Conservation (phyloP, 2,329 filamentous ascomycete species). For the Penicillium sp. region DNA sequence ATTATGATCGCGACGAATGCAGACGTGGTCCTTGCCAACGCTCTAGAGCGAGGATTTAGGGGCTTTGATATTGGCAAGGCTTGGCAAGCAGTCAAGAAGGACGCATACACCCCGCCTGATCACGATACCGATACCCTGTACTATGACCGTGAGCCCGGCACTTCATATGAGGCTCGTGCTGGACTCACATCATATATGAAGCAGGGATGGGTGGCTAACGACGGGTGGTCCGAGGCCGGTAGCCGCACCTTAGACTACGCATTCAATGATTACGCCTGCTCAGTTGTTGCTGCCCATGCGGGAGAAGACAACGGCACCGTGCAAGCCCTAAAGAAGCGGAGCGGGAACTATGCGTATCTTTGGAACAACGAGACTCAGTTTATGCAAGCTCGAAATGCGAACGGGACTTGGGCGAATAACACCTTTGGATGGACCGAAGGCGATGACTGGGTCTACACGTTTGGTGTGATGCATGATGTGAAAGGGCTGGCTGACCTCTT, state of each 20-base stretch:
- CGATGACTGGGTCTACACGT: constrained; percentile 52
- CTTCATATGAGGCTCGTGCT: constrained; percentile 47
- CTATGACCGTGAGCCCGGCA: constrained; percentile 48
- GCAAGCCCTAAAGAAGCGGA: constrained; percentile 34
- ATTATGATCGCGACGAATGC: constrained; percentile 53
- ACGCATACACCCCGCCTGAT: constrained; percentile 47
- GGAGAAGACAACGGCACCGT: constrained; percentile 37
- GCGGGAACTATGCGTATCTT: constrained; percentile 43
- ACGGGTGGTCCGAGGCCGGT: constrained; percentile 48
- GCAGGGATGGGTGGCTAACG: constrained; percentile 49
- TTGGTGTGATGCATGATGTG: constrained; percentile 50
- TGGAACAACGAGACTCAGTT: constrained; percentile 48
- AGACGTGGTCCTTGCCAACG: constrained; percentile 50
- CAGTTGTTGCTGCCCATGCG: constrained; percentile 41
- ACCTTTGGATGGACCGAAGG: constrained; percentile 52
- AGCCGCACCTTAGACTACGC: constrained; percentile 51
- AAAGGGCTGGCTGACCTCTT: constrained; percentile 45
- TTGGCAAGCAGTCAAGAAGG: constrained; percentile 46
- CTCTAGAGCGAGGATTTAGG: constrained; percentile 44
- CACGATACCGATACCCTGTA: constrained; percentile 47
- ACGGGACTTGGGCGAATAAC: constrained; percentile 46
- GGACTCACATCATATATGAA: constrained; percentile 47
- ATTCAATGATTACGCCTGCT: constrained; percentile 47
- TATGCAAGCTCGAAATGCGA: constrained; percentile 50
- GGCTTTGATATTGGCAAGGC: constrained; percentile 45